Base-by-base conservation (phyloP, 345 rosid species). In the Linum lewisii region DNA sequence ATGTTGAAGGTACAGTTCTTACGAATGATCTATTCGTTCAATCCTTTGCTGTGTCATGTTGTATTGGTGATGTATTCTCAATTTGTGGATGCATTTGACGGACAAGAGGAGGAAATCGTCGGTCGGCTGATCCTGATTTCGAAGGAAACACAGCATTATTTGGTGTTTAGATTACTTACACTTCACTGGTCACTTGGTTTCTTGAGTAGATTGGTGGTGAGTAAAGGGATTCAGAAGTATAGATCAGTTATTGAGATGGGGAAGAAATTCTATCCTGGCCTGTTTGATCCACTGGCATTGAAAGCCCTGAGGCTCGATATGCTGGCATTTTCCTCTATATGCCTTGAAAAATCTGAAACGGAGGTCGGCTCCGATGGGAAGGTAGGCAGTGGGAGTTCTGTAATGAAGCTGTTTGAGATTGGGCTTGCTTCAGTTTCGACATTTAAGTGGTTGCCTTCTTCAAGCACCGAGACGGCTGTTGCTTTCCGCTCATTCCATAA, bases 281-380 rank as follows among this genome's bases (percentile, higher is more conserved):
- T 89, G n/a, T 93, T 87, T 69, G 97, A 93, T 69, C 88, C 99
- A 24, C 95, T 93, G 58, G 85, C 97, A 6, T 77, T 87, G 75
- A 89, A 89, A 76, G 83, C 83, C 0, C 66, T 86, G 77, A 93
- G 87, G 78, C 88, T 93, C 58, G 99, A 93, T 80, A 62, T 93
- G 64, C 77, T 87, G 58, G 92, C 89, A 5, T 81, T 83, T 25
- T 93, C 81, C 72, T 77, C 82, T 2, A 61, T 77, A 53, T 74
- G 69, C 14, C 64, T 82, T 49, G 84, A 73, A 57, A 63, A 22
- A 50, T 73, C 73, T 73, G 78, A 63, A 53, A 24, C 51, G 1
- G 78, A 68, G 52, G 24, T 68, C 24, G 56, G 47, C 37, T 57
- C 65, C 21, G 71, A 44, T 44, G 65, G 38, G 75, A 70, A 64